These are phyloP conservation scores for Trichoderma aggressivum DNA, from an alignment of 2,329 filamentous ascomycete genomes.

Conservation along the genomic window DNA sequence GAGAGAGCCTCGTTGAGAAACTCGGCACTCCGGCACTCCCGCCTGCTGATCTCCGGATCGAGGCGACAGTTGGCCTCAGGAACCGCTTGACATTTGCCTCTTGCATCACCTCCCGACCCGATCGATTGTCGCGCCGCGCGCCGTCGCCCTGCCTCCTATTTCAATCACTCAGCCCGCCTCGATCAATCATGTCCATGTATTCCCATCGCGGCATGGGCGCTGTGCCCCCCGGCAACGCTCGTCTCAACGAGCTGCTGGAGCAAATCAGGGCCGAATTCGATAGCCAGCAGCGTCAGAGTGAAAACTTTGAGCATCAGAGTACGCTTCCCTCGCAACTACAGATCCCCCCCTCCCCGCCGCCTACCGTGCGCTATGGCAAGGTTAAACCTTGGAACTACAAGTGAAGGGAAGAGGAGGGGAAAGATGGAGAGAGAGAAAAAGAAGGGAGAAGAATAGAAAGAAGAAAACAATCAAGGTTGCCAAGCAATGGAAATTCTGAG, in stretches of 20 bases:
- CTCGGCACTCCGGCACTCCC: constrained; percentile 14
- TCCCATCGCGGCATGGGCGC: constrained; percentile 80
- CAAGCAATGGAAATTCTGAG: not conserved
- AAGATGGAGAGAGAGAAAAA: not conserved
- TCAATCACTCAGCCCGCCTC: not conserved
- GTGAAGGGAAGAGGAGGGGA: not conserved
- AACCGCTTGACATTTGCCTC: not conserved
- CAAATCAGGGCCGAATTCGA: constrained; percentile 91
- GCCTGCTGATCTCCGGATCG: constrained; percentile 19
- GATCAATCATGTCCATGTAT: constrained; percentile 69
- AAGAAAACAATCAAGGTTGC: not conserved
- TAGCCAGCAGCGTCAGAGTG: constrained; percentile 72
- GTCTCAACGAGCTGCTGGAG: constrained; percentile 88
- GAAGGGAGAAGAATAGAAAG: not conserved
- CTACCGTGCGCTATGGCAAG: not conserved
- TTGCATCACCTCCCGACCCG: not conserved
- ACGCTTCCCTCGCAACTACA: constrained; percentile 43
- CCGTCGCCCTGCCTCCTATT: constrained; percentile 17
- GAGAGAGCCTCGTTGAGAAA: constrained; percentile 18
- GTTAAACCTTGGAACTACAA: not conserved
- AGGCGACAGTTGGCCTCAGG: constrained; percentile 18
- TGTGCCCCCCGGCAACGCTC: constrained; percentile 59
- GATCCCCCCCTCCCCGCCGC: not conserved
- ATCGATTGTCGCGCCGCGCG: constrained; percentile 12
- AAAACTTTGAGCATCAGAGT: constrained; percentile 93